phyloP scores from a whole-genome alignment of 1,284 basidiomycete genomes.

The Pyrrhoderma lamaoense region DNA sequence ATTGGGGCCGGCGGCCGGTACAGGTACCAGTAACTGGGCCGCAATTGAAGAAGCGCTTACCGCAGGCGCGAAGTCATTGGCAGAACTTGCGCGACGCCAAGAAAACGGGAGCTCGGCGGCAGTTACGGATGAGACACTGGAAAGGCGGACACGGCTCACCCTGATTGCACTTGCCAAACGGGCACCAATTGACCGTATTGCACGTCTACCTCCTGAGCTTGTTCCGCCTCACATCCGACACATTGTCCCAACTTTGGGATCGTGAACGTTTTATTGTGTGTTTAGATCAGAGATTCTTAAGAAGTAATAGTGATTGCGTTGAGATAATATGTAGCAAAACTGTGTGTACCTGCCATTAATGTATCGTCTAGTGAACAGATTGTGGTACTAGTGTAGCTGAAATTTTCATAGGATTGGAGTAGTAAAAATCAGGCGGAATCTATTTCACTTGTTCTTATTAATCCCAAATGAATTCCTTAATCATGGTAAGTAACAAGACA shows the following conservation, averaged over 20 bases:
- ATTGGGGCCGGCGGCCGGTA: slow-evolving; percentile 1
- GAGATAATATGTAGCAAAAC: too few species aligned
- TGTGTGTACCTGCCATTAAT: too few species aligned
- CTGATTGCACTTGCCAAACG: slow-evolving; percentile 66
- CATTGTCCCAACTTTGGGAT: slow-evolving; percentile 40
- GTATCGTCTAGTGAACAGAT: too few species aligned
- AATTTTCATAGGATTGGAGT: too few species aligned
- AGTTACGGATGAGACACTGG: slow-evolving; percentile 30
- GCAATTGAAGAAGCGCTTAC: slow-evolving; percentile 46
- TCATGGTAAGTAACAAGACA: too few species aligned
- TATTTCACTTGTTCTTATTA: too few species aligned
- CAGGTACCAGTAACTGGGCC: slow-evolving; percentile 33
- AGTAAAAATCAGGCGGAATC: too few species aligned
- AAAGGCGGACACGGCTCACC: slow-evolving; percentile 57
- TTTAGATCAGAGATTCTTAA: too few species aligned
- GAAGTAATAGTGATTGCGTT: too few species aligned
- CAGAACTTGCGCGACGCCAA: slow-evolving; percentile 26
- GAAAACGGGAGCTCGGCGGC: slow-evolving; percentile 13
- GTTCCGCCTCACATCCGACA: slow-evolving; percentile 58
- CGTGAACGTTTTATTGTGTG: too few species aligned
- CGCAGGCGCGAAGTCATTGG: slow-evolving; percentile 39
- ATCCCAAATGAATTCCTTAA: too few species aligned
- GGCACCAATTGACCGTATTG: slow-evolving; percentile 64
- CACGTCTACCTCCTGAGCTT: slow-evolving; percentile 53
- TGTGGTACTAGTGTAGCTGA: too few species aligned